These are phyloP conservation scores for Chaetomium strumarium DNA, from an alignment of 2,329 filamentous ascomycete species.

Conservation along the genomic window DNA sequence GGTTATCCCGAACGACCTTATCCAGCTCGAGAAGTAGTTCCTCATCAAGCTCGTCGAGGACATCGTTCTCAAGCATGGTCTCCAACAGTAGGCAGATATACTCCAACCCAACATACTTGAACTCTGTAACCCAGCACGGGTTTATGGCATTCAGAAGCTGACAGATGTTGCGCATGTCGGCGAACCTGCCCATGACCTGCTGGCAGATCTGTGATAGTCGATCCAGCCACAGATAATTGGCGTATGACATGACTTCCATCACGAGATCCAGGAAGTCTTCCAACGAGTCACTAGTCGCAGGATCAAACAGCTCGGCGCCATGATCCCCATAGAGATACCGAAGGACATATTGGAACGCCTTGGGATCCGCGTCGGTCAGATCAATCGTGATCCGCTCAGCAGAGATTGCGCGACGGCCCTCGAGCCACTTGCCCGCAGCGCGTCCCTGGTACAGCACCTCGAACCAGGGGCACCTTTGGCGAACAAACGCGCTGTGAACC, in stretches of 20 bases:
- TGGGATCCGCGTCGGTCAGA: conserved; percentile 68
- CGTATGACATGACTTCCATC: conserved; percentile 81
- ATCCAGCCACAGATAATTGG: conserved; percentile 94
- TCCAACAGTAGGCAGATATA: conserved; percentile 92
- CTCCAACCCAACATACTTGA: conserved; percentile 82
- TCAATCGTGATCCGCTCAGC: conserved; percentile 60
- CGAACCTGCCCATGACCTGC: conserved; percentile 71
- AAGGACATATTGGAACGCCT: conserved; percentile 73
- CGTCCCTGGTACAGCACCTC: conserved; percentile 84
- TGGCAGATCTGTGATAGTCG: conserved; percentile 87
- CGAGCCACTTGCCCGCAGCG: conserved; percentile 78
- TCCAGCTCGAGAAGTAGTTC: conserved; percentile 80
- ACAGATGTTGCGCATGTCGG: conserved; percentile 80
- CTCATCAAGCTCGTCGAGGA: conserved; percentile 79
- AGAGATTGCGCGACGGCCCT: conserved; percentile 52
- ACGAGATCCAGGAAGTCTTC: conserved; percentile 87
- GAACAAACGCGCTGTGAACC: conserved; percentile 74
- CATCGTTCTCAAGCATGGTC: conserved; percentile 81
- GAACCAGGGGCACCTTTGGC: conserved; percentile 87
- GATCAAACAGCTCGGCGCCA: conserved; percentile 74
- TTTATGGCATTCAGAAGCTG: conserved; percentile 80
- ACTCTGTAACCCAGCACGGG: conserved; percentile 73
- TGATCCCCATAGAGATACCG: conserved; percentile 78
- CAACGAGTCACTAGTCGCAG: conserved; percentile 61
- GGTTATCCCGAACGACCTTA: conserved; percentile 72